phyloP scores from a whole-genome alignment of 129 eudicot genomes.

The Centrapalus pauciflorus region DNA sequence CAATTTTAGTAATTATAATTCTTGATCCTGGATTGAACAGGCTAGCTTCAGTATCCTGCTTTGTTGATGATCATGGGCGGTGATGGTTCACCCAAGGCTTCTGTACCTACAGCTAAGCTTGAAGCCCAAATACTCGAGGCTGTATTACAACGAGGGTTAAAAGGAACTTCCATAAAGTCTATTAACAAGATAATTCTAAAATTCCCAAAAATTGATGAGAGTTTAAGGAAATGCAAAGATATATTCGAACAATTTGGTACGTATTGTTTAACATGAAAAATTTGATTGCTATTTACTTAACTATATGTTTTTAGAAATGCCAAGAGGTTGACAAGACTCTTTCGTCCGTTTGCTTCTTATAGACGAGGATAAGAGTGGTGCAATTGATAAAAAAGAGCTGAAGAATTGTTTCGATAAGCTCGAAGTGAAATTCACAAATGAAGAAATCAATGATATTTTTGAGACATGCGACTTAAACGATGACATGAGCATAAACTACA shows the following conservation, averaged over 20 bases:
- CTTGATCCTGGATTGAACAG: background rate
- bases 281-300: background rate
- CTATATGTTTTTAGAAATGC: background rate
- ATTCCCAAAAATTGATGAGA: constrained; percentile 82
- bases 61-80: constrained; percentile 65
- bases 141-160: constrained; percentile 52
- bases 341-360: background rate
- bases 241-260: constrained; percentile 73
- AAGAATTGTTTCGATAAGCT: constrained; percentile 63
- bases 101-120: constrained; percentile 55
- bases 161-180: constrained; percentile 74
- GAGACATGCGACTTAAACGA: constrained; percentile 70
- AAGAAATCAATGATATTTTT: constrained; percentile 71
- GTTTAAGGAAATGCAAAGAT: constrained; percentile 72
- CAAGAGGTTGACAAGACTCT: background rate
- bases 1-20: background rate
- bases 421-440: constrained; percentile 55
- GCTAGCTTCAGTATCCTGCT: constrained; percentile 12
- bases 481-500: constrained; percentile 69
- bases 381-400: constrained; percentile 81
- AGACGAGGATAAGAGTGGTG: constrained; percentile 84
- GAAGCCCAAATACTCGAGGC: constrained; percentile 79
- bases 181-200: constrained; percentile 65
- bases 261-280: background rate
- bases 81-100: constrained; percentile 45